Base-by-base conservation (phyloP, 306 rosid species). In the Oxytropis ochrocephala region DNA sequence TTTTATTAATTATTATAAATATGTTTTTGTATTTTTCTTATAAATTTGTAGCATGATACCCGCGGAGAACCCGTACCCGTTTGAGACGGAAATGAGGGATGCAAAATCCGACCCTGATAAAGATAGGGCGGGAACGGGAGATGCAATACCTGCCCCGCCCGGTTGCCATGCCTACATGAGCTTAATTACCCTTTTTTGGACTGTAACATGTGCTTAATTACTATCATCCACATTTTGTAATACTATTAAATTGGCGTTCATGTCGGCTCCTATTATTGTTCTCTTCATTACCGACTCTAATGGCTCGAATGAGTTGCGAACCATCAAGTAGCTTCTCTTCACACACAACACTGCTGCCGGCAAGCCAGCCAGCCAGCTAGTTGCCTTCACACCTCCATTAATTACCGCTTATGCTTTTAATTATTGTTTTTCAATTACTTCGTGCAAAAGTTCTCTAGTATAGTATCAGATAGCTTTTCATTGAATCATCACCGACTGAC, bases 401-500 rank as follows among this genome's bases (percentile, higher is more conserved):
- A n/a, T n/a, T n/a, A 77, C 67, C 76, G 72, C 55, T 52, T 64
- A 29, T 36, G 1, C 11, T 6, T 63, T 63, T 46, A 33, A 0
- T 42, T 39, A 51, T 11, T 17, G 8, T 5, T 2, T 36, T 19
- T 62, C 33, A 41, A 50, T 44, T 50, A 11, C 59, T 74, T 79
- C 11, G 18, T 3, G 21, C 13, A 11, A 11, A 68, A 47, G 68
- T 59, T 30, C 47, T 38, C 35, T 0, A 61, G 69, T 73, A 24
- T 0, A 61, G 69, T 73, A 24, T 1, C 29, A 24, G 29, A 3
- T 24, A 24, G 29, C 3, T 43, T 7, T 33, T 17, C 76, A 47
- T 63, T 47, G 64, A 59, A 69, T 18, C 66, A 69, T 18, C 66
- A 70, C 81, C 76, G 81, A 51, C 85, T 73, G 78, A 78, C 63